Evolutionary conservation across 202 grass and related monocot species (phyloP).

Genomic region (Sporobolus alterniflorus): DNA sequence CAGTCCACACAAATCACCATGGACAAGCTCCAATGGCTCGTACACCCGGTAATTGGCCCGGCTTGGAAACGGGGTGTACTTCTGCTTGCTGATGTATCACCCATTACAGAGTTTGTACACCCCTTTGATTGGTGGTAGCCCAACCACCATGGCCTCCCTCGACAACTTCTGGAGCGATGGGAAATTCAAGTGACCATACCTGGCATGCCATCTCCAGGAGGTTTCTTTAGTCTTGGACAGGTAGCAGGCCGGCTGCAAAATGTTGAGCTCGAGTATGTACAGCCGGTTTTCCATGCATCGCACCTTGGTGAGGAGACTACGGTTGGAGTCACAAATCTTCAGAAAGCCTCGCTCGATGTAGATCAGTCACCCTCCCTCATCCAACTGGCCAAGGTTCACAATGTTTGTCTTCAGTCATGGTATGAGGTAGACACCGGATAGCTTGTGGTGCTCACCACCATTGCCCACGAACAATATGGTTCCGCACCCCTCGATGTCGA

Average conservation of each 20-base stretch:
- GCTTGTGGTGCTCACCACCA: too few species aligned
- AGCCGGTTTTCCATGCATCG: neutral
- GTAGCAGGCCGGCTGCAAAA: neutral
- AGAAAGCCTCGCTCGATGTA: too few species aligned
- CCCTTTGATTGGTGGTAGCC: neutral
- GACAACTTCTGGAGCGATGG: neutral
- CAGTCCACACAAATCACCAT: too few species aligned
- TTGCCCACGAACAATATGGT: too few species aligned
- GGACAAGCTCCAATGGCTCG: too few species aligned
- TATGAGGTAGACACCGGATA: neutral
- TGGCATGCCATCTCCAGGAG: neutral
- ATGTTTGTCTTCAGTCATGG: neutral
- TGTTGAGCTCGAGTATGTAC: neutral
- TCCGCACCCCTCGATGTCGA: neutral
- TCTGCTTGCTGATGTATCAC: neutral
- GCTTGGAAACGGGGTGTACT: too few species aligned
- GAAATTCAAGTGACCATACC: neutral
- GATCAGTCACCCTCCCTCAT: too few species aligned
- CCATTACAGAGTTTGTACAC: neutral
- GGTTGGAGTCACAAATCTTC: too few species aligned
- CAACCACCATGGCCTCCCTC: neutral
- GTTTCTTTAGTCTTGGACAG: neutral
- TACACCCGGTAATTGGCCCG: too few species aligned
- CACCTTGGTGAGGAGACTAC: neutral
- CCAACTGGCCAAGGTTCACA: neutral